Evolutionary conservation across 148 eudicot species (phyloP).

Genomic region (Hydrangea macrophylla): DNA sequence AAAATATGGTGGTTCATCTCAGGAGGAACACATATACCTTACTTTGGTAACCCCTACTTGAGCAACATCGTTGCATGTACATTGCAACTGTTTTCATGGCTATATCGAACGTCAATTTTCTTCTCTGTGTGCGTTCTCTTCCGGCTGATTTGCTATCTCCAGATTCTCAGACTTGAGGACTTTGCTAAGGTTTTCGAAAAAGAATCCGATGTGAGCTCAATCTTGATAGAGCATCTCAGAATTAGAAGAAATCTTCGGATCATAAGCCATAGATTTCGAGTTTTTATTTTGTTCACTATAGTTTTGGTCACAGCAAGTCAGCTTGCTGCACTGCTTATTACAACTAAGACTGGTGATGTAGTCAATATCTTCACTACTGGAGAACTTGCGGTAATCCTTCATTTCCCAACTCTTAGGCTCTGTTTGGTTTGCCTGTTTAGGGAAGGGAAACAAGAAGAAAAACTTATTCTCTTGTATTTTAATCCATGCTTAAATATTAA

Average conservation of each 20-base stretch:
- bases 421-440: no score
- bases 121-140: constrained; percentile 76
- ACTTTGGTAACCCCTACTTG: constrained; percentile 36
- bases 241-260: constrained; percentile 67
- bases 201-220: constrained; percentile 67
- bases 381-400: constrained; percentile 63
- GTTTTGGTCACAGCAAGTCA: constrained; percentile 74
- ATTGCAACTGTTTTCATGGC: constrained; percentile 69
- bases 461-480: no score
- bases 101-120: constrained; percentile 71
- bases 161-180: constrained; percentile 75
- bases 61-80: constrained; percentile 58
- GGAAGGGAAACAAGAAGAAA: no score
- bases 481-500: no score
- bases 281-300: constrained; percentile 55
- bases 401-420: not conserved
- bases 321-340: constrained; percentile 69
- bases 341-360: constrained; percentile 37
- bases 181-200: constrained; percentile 66
- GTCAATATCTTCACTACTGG: constrained; percentile 70
- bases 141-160: constrained; percentile 71
- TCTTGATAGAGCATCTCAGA: constrained; percentile 64
- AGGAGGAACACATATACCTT: constrained; percentile 62
- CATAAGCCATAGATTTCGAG: constrained; percentile 83
- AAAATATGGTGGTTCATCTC: constrained; percentile 92